A percentile compares a stretch with the other conserved stretches of the same genome.
These are phyloP conservation scores for Botrytis fragariae DNA, from an alignment of 2,329 filamentous ascomycete genomes.

Conservation along the genomic window DNA sequence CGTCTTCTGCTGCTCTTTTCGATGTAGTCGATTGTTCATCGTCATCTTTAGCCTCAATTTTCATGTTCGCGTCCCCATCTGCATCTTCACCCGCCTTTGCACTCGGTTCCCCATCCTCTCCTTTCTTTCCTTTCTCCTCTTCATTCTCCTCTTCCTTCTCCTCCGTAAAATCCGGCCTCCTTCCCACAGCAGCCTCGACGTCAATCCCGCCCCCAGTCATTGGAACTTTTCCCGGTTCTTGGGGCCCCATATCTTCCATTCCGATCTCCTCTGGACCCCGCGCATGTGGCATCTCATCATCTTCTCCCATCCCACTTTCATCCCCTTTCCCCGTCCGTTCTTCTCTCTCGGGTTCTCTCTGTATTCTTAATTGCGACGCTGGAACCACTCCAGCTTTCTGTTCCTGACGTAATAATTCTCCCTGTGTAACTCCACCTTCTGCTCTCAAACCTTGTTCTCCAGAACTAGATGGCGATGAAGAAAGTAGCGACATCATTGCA, in stretches of 20 bases:
- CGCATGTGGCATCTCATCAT: slow-evolving; percentile 72
- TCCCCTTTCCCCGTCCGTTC: neutral
- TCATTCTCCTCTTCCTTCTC: slow-evolving; percentile 46
- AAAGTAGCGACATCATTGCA: slow-evolving; percentile 37
- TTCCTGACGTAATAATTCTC: slow-evolving; percentile 81
- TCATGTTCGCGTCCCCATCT: slow-evolving; percentile 28
- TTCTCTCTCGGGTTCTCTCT: slow-evolving; percentile 33
- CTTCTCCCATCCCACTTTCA: slow-evolving; percentile 43
- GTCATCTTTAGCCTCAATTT: slow-evolving; percentile 31
- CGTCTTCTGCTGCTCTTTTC: slow-evolving; percentile 56
- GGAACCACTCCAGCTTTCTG: slow-evolving; percentile 79
- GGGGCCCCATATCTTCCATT: slow-evolving; percentile 81
- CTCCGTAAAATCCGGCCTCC: slow-evolving; percentile 39
- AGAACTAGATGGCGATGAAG: slow-evolving; percentile 30
- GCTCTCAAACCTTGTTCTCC: slow-evolving; percentile 33
- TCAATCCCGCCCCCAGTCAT: slow-evolving; percentile 49
- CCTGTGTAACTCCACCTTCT: slow-evolving; percentile 67
- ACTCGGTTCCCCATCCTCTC: slow-evolving; percentile 49
- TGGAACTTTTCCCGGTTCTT: slow-evolving; percentile 44
- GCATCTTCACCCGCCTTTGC: slow-evolving; percentile 33
- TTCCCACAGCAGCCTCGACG: slow-evolving; percentile 59
- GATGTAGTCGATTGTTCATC: slow-evolving; percentile 40
- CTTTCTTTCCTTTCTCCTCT: slow-evolving; percentile 51
- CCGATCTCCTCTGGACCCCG: slow-evolving; percentile 83
- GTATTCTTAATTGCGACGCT: slow-evolving; percentile 52